Evolutionary conservation across 257 asterid species (phyloP).

Genomic region (Nicotiana tabacum): DNA sequence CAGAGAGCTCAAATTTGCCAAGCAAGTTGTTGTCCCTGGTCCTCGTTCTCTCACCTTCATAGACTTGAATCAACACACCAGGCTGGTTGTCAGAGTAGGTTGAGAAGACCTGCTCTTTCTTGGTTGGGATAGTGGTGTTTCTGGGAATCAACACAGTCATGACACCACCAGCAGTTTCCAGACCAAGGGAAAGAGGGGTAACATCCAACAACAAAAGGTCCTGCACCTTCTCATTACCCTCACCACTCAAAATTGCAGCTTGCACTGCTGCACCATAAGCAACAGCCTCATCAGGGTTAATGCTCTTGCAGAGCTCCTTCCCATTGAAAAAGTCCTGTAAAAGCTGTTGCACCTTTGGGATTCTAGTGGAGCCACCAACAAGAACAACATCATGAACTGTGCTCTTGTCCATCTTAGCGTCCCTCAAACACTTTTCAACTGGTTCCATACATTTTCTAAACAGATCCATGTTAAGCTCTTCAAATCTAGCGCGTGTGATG

Average conservation of each 20-base stretch:
- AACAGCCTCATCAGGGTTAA: slow-evolving; percentile 82
- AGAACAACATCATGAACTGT: slow-evolving; percentile 63
- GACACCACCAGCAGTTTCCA: slow-evolving; percentile 87
- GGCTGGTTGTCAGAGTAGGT: slow-evolving; percentile 83
- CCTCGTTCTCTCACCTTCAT: slow-evolving; percentile 73
- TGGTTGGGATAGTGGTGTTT: slow-evolving; percentile 78
- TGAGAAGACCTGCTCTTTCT: slow-evolving; percentile 79
- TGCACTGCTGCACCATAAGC: slow-evolving; percentile 90
- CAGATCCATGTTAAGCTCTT: slow-evolving; percentile 83
- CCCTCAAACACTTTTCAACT: slow-evolving; percentile 76
- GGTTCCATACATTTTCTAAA: slow-evolving; percentile 83
- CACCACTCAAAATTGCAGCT: slow-evolving; percentile 80
- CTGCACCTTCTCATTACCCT: slow-evolving; percentile 82
- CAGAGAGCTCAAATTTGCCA: slow-evolving; percentile 77
- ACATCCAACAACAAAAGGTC: slow-evolving; percentile 69
- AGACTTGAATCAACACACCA: slow-evolving; percentile 80
- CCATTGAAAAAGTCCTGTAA: slow-evolving; percentile 82
- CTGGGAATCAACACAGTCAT: slow-evolving; percentile 81
- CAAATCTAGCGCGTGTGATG: slow-evolving; percentile 75
- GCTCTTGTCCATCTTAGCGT: slow-evolving; percentile 83
- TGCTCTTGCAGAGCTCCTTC: slow-evolving; percentile 85
- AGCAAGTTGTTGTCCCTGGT: slow-evolving; percentile 72
- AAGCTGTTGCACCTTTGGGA: slow-evolving; percentile 73
- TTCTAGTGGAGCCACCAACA: slow-evolving; percentile 77
- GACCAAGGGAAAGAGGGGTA: slow-evolving; percentile 70